Evolutionary conservation across 768 basidiomycete species (phyloP).

Genomic region (Lyophyllum atratum): DNA sequence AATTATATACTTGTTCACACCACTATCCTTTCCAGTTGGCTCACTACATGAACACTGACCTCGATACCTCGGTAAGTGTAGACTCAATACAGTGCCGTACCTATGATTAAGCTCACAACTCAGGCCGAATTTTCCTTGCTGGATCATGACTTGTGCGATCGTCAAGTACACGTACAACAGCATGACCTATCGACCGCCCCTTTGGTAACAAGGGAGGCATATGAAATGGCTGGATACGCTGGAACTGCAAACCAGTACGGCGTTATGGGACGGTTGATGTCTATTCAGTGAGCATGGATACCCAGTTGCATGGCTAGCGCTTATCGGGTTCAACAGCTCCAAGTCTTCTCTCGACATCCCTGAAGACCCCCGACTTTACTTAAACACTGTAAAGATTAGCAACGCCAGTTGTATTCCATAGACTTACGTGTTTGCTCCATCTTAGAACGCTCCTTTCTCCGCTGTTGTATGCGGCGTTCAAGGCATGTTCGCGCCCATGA

Average conservation of each 20-base stretch:
- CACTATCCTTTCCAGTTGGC: background rate
- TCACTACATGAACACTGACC: background rate
- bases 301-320: background rate
- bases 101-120: background rate
- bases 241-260: constrained; percentile 56
- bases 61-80: background rate
- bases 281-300: constrained; percentile 41
- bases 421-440: background rate
- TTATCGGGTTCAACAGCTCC: constrained; percentile 26
- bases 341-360: constrained; percentile 22
- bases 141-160: background rate
- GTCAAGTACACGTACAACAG: background rate
- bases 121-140: constrained; percentile 19
- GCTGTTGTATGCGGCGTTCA: constrained; percentile 78
- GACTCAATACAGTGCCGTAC: background rate
- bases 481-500: constrained; percentile 24
- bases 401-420: background rate
- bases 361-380: constrained; percentile 56
- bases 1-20: background rate
- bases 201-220: constrained; percentile 53
- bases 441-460: constrained; percentile 72
- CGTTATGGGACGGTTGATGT: constrained; percentile 52
- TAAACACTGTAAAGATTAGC: constrained; percentile 59
- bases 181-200: constrained; percentile 52
- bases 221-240: constrained; percentile 32